Base-by-base conservation (phyloP, 148 eudicot genomes). In the Heliosperma pusillum region DNA sequence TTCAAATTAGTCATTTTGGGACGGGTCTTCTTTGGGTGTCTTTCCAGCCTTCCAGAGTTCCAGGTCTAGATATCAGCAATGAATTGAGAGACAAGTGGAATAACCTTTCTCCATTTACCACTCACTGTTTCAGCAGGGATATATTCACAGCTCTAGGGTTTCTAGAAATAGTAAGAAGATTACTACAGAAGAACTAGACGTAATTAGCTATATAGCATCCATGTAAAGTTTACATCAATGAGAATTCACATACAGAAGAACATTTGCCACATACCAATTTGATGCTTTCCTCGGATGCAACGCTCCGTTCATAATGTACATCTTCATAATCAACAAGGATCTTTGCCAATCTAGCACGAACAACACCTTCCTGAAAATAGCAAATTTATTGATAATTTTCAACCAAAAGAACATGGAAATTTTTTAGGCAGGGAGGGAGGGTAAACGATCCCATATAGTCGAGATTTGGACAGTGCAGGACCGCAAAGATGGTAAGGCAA, bases 221-320 rank as follows among this genome's bases (percentile, higher is more conserved):
- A 50, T 50, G 17, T 2, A 13, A 50, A 13, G 55, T 50, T 47
- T 47, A 47, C 53, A 47, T 10, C 16, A 47, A 47, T 9, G 53
- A 47, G 53, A 47, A 47, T 47, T 10, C 53, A 10, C 15, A 11
- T 50, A 50, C 55, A 50, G 42, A 36, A 50, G 2, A 50, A 50
- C 55, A 50, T 50, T 50, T 13, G 55, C 55, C 15, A 15, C 88
- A 40, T 85, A 95, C 99, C 83, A 81, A 76, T 71, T 79, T 88
- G 72, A 96, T 89, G 81, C 86, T 88, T 86, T 89, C 90, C 73
- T 78, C 87, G 7, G 97, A 85, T 47, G 93, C 97, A 76, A 76
- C 59, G 74, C 94, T 86, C 50, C 71, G 71, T 74, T 92, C 99
- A 81, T 83, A 96, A 77, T 69, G 86, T 50, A 96, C 94, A 86